These are phyloP conservation scores for Kandelia obovata DNA, from an alignment of 345 rosid genomes.

Conservation along the genomic window DNA sequence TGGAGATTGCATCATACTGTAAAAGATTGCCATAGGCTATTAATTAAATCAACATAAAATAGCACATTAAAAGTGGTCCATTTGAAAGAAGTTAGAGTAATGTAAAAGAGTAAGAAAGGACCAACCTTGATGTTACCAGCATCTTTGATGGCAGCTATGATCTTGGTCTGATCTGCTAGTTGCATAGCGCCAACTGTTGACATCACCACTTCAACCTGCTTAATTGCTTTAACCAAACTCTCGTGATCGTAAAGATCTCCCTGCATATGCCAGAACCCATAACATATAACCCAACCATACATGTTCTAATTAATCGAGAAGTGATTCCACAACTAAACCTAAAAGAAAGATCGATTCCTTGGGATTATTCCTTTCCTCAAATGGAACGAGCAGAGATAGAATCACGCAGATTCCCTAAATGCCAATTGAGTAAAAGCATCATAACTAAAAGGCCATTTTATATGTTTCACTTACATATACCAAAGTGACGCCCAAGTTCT, in stretches of 20 bases:
- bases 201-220: constrained; percentile 55
- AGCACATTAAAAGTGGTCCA: no score
- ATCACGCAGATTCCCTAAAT: no score
- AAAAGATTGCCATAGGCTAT: not conserved
- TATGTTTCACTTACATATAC: constrained; percentile 36
- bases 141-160: constrained; percentile 49
- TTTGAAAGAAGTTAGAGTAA: no score
- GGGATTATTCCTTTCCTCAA: no score
- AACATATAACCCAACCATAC: no score
- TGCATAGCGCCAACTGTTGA: constrained; percentile 38
- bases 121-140: constrained; percentile 48
- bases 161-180: constrained; percentile 38
- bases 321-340: no score
- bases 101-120: not conserved
- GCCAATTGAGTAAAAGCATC: no score
- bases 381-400: no score
- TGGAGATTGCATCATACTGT: not conserved
- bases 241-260: constrained; percentile 40
- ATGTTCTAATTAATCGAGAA: not conserved
- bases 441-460: not conserved
- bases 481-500: constrained; percentile 51
- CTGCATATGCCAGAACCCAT: constrained; percentile 1
- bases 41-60: no score
- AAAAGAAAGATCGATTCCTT: no score
- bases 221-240: constrained; percentile 49